Base-by-base conservation (phyloP, 306 rosid genomes). In the Cyamopsis tetragonoloba region DNA sequence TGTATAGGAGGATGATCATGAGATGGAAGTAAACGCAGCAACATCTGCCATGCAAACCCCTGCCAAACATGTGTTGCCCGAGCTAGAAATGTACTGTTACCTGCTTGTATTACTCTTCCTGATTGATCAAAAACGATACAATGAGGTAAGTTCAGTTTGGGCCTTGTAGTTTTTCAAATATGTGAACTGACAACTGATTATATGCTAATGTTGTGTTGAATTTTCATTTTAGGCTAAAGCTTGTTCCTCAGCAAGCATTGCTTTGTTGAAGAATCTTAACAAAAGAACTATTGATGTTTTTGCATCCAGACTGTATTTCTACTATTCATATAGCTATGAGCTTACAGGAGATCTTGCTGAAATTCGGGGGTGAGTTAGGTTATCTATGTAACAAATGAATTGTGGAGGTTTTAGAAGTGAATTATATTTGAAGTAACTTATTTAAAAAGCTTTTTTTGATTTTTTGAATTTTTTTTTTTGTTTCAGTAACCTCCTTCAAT, bases 311-410 rank as follows among this genome's bases (percentile, higher is more conserved):
- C 82, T 93, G 9, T 93, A 83, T 62, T 93, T 87, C 68, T 93
- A 89, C 71, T 93, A 93, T 68, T 93, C 98, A 7, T 84, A 86
- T 47, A 84, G 95, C 81, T 88, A 89, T 59, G 98, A 93, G 71
- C 93, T 86, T 74, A 93, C 97, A 0, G 97, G 90, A 20, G 87
- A 93, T 62, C 98, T 93, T 10, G 90, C 97, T 57, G 97, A 89
- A 79, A 93, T 93, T 42, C 83, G 98, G 50, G 96, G 98, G 98
- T 89, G 66, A 78, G 97, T 80, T 30, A 4, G 53, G 62, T 68
- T 62, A 41, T 56, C 31, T 55, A 4, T 55, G 46, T 34, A 66
- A 10, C 55, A 13, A 20, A 32, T 15, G 18, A 32, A 64, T 54
- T 32, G 19, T 4, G 8, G 31, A 20, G 17, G 43, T 68, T 22